Percentiles rank a stretch among this genome's conserved stretches.
These are phyloP conservation scores for Fusarium poae DNA, from an alignment of 2,329 filamentous ascomycete species.

Conservation along the genomic window DNA sequence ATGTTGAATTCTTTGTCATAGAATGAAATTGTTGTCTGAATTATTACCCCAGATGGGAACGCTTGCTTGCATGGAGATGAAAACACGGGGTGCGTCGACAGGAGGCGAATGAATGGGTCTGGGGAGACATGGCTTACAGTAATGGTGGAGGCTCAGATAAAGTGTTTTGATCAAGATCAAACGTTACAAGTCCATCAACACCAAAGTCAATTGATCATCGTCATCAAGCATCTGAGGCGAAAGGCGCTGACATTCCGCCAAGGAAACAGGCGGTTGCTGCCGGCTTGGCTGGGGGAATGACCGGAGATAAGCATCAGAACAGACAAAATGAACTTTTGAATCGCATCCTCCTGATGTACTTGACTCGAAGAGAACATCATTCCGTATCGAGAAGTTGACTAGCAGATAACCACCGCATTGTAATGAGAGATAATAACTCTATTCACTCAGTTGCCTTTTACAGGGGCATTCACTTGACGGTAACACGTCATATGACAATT, in stretches of 20 bases:
- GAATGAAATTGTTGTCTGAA: background rate
- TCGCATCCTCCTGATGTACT: background rate
- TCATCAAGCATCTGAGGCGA: constrained; percentile 4
- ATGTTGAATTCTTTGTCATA: background rate
- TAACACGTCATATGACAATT: constrained; percentile 32
- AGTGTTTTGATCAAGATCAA: background rate
- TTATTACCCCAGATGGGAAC: constrained; percentile 24
- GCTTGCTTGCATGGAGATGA: constrained; percentile 21
- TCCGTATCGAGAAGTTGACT: constrained; percentile 29
- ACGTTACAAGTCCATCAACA: background rate
- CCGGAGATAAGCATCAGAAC: constrained; percentile 23
- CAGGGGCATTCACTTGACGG: constrained; percentile 6
- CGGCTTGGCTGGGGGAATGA: constrained; percentile 34
- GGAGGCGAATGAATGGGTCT: background rate
- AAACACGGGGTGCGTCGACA: constrained; percentile 23
- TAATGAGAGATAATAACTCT: constrained; percentile 20
- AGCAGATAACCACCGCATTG: constrained; percentile 12
- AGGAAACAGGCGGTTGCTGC: constrained; percentile 19
- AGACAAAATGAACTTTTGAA: constrained; percentile 18
- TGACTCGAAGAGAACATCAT: constrained; percentile 3
- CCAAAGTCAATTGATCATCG: background rate
- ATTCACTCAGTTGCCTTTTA: constrained; percentile 6
- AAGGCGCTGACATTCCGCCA: constrained; percentile 7
- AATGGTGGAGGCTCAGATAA: background rate
- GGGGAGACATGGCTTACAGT: background rate